Evolutionary conservation across 352 stramenopile species (phyloP).

Genomic region (Phytophthora pseudosyringae): DNA sequence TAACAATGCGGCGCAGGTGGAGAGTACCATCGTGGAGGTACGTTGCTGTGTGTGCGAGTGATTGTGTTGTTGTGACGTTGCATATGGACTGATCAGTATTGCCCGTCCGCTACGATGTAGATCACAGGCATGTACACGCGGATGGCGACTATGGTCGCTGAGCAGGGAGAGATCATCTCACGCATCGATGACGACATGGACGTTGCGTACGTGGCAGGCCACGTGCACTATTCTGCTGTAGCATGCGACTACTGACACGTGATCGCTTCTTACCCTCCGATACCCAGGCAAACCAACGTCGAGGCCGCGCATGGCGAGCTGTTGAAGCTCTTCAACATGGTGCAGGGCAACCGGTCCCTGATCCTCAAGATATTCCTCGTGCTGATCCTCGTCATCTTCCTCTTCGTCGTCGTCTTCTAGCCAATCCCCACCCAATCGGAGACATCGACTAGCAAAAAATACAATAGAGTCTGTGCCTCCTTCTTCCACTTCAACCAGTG

Average conservation of each 20-base stretch:
- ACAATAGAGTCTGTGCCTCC: slow-evolving; percentile 23
- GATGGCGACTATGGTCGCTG: slow-evolving; percentile 84
- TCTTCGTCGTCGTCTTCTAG: slow-evolving; percentile 87
- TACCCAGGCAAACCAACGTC: slow-evolving; percentile 73
- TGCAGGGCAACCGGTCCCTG: slow-evolving; percentile 77
- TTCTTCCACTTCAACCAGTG: slow-evolving; percentile 8
- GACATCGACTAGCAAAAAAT: slow-evolving; percentile 10
- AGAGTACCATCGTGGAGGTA: slow-evolving; percentile 88
- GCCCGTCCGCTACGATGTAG: slow-evolving; percentile 29
- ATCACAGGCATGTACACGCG: slow-evolving; percentile 89
- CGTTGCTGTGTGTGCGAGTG: slow-evolving; percentile 1
- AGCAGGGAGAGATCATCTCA: slow-evolving; percentile 82
- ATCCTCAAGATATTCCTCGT: slow-evolving; percentile 90
- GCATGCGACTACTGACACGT: slow-evolving; percentile 11
- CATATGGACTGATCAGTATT: not conserved
- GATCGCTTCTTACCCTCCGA: not conserved
- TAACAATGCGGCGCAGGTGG: slow-evolving; percentile 80
- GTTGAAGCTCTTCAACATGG: slow-evolving; percentile 88
- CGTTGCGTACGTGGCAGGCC: slow-evolving; percentile 67
- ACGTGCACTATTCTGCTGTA: not conserved
- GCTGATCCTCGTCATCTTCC: slow-evolving; percentile 82
- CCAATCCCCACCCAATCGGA: not conserved
- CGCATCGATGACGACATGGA: slow-evolving; percentile 90
- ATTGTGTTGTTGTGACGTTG: not conserved
- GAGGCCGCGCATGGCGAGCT: slow-evolving; percentile 75